Evolutionary conservation across 2,329 filamentous ascomycete species (phyloP), one percentile per base, ranked within the genome.

Genomic region (Pleomassaria siparia): DNA sequence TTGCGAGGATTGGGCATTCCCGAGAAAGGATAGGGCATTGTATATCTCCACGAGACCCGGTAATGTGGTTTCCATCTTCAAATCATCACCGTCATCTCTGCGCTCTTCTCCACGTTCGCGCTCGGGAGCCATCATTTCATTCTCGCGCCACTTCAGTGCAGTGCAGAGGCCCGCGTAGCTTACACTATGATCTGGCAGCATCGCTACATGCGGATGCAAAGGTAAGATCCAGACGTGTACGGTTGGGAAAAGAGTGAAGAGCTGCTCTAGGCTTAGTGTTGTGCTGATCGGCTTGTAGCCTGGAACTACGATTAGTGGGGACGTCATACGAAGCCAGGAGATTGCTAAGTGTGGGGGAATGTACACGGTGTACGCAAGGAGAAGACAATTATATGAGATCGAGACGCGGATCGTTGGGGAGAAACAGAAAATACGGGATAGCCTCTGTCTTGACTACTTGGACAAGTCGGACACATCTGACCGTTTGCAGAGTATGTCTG

Each of bases 201-300:
- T 28, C n/a, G 44, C 41, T 9, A 50, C 29, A 21, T 3, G 10
- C 4, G 56, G 50, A 25, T 43, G 21, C 2, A 30, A 33, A 18
- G 50, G 56, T 6, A 44, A 36, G 33, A 49, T 43, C 41, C 48
- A 52, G 26, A 44, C 49, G 44, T 54, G 52, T 1, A 55, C 26
- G 9, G 44, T 48, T 22, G 46, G 42, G 20, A 53, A 37, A n/a
- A 53, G 40, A 11, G 28, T 25, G 12, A 21, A 18, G 6, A 57
- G 43, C 15, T 51, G 37, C 6, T 9, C 7, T 3, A 40, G 37
- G 5, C 47, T 50, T 10, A 54, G 46, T 2, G 46, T 52, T 3
- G 54, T 54, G 2, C 32, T 49, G 15, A 54, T 24, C 4, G 43
- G 44, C 9, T 24, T 15, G n/a, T 50, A 24, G 26, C 26, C 41